Base-by-base conservation (phyloP, 768 basidiomycete genomes). In the Clathrus columnatus region DNA sequence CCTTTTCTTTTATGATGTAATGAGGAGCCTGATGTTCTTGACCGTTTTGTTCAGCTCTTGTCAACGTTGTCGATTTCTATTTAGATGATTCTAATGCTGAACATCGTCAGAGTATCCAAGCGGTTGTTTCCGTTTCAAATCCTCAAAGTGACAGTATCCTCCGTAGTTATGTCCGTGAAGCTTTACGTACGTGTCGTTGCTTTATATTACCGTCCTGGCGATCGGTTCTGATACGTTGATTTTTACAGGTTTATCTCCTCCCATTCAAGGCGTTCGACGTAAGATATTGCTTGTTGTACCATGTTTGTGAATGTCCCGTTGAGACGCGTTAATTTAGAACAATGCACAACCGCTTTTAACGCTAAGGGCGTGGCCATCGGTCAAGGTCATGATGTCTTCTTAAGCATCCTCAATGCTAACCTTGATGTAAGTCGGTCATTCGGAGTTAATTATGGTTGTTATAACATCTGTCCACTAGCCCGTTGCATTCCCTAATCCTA, bases 241-340 rank as follows among this genome's bases (percentile, higher is more conserved):
- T 7, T 55, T 1, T 51, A 7, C 51, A 89, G 86, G 88, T 51
- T 72, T 87, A 48, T 83, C 85, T 44, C 86, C 88, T 8, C 77
- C 83, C 2, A 83, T 90, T 72, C 76, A 75, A 52, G 87, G 88
- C 53, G 77, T 79, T 28, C 82, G 77, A 62, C 84, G 84, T 81
- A 63, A 60, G 79, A 69, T n/a, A n/a, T n/a, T n/a, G n/a, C 7
- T 24, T 24, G 18, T 58, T 28, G 53, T 14, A 6, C 5, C 42
- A 53, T 28, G 5, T 27, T 53, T 28, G 7, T 14, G 30, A 18
- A 48, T 8, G 23, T 1, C 21, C n/a, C 7, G 7, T 55, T 18
- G n/a, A 24, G 47, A 36, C 50, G 8, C 42, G 50, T 48, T 16
- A 11, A 27, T 36, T 24, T 54, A 75, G 81, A 82, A 50, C 65